Conservation (phyloP, 1,139 yeast genomes). For the Insectozyma bohioensis region DNA sequence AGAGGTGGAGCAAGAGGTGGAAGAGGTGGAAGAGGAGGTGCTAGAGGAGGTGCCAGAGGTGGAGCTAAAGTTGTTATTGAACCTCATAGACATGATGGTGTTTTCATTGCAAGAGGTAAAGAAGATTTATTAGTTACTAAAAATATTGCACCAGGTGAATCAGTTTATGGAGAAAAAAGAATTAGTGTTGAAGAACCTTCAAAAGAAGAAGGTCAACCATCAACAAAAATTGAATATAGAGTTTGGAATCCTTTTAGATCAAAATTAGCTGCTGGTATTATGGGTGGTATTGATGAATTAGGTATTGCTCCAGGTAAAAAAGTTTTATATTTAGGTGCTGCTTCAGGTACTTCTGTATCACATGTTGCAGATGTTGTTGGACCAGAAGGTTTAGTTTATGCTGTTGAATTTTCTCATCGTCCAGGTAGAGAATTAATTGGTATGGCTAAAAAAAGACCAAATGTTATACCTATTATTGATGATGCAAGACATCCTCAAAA, state of each 20-base stretch:
- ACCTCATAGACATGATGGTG: slow-evolving; percentile 98
- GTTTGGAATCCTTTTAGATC: slow-evolving; percentile 99
- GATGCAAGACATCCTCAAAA: slow-evolving; percentile 99
- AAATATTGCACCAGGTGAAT: slow-evolving; percentile 97
- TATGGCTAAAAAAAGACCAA: slow-evolving; percentile 99
- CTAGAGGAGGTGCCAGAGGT: slow-evolving; percentile 72
- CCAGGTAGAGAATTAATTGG: slow-evolving; percentile 99
- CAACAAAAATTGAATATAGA: slow-evolving; percentile 97
- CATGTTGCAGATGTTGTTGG: slow-evolving; percentile 99
- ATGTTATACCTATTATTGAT: slow-evolving; percentile 96
- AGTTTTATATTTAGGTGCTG: slow-evolving; percentile 97
- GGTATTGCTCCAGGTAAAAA: slow-evolving; percentile 98
- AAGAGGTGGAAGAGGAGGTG: slow-evolving; percentile 73
- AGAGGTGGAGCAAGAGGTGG: slow-evolving; percentile 52
- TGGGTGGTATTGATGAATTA: slow-evolving; percentile 98
- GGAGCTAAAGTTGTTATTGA: slow-evolving; percentile 97
- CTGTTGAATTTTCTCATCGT: slow-evolving; percentile 98
- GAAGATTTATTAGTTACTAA: slow-evolving; percentile 97
- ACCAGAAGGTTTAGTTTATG: slow-evolving; percentile 98
- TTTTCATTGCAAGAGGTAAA: slow-evolving; percentile 98
- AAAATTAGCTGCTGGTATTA: slow-evolving; percentile 98
- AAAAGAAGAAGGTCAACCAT: slow-evolving; percentile 80
- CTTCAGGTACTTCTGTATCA: slow-evolving; percentile 98
- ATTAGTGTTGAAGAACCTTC: slow-evolving; percentile 90
- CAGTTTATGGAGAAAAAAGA: slow-evolving; percentile 98